Base-by-base conservation (phyloP, 257 asterid genomes). In the Ajuga chamaepitys region DNA sequence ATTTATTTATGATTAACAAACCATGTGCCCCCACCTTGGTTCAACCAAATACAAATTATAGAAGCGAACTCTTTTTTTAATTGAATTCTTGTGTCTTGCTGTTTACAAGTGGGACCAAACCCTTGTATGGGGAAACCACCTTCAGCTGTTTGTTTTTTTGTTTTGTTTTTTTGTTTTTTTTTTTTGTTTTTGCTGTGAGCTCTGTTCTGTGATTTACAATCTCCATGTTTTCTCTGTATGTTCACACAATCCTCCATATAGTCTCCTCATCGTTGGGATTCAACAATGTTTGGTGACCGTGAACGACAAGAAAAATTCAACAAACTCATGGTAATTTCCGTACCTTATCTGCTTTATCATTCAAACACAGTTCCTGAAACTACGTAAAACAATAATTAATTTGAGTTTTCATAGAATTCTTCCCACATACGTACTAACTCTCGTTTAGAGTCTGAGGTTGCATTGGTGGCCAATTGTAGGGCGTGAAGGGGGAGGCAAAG, bases 391-490 rank as follows among this genome's bases (percentile, higher is more conserved):
- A 65, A 38, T 58, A 41, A 18, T 25, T 46, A 25, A 48, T 60
- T 71, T 45, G 35, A 41, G 57, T 66, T 68, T 56, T 30, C 37
- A 10, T 61, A 42, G 46, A 45, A 61, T 60, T 56, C 74, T 68
- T 77, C 72, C 71, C 62, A 66, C 77, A 48, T 84, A 89, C 96
- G 46, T 84, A 89, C 97, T 89, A 72, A 90, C 96, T 81, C 97
- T 59, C 74, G 82, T 88, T 86, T 85, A 89, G 99, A 93, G 95
- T 90, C 96, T 94, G 97, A 94, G 95, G 90, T 82, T 94, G 96
- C 89, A 26, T 83, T 88, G 98, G 96, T 87, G 87, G 95, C 96
- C 91, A 82, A 83, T 84, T 94, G 96, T 86, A 94, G 99, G 99
- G 99, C 58, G 96, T 90, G 87, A 94, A 90, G 80, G 93, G 93